Base-by-base conservation (phyloP, 768 basidiomycete species). In the Hypsizygus marmoreus region DNA sequence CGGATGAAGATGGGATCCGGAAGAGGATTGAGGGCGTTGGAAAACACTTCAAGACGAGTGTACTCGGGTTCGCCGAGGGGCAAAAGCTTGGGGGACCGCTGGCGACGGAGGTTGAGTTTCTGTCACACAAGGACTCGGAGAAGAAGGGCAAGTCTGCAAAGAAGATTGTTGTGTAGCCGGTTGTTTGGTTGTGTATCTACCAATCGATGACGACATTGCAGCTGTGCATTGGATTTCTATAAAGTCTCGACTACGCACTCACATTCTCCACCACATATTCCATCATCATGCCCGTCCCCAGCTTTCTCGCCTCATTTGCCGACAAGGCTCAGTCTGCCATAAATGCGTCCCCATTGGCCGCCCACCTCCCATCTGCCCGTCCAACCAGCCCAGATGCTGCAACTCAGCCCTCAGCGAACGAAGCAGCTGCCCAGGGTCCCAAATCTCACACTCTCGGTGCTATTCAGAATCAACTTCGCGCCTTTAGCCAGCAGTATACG, bases 91-190 rank as follows among this genome's bases (percentile, higher is more conserved):
- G 78, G 34, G 88, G 90, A 17, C 86, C 92, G n/a, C 76, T 95
- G 63, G 87, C 92, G 52, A 95, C 92, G 5, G 94, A 97, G 71
- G 91, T 97, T 24, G 91, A 95, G 71, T 97, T 94, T 65, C 66
- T 91, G 67, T 91, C 89, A 59, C 92, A 95, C 74, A 93, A 93
- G 69, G 93, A 95, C 68, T 87, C 87, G 54, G 92, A 95, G 76
- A 93, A 86, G 80, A 95, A 95, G 75, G 88, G 87, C 61, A 93
- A 92, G 68, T 64, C 76, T 43, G 77, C 80, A 58, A 86, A 80
- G 77, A 93, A 91, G 75, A 86, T 90, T 43, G 60, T 81, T 61
- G 82, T 88, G 49, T 89, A 57, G 48, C 47, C 32, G 16, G 33
- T 12, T 45, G 41, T 43, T 31, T 20, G 24, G 19, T 43, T 34